Evolutionary conservation across 176 grass and related monocot genomes (phyloP).

Genomic region (Cymbopogon citratus): DNA sequence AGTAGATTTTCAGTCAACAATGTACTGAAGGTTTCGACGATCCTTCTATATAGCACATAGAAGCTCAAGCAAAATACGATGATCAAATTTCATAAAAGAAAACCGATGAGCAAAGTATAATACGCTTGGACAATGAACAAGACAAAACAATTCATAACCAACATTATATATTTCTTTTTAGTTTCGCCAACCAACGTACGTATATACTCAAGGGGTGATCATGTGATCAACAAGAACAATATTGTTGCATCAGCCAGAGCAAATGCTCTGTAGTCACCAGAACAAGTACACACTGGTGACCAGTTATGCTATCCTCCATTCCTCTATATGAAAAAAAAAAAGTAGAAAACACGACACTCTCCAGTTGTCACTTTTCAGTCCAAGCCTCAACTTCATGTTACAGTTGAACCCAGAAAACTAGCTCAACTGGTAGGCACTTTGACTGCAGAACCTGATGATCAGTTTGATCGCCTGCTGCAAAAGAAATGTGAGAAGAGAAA

Average conservation of each 20-base stretch:
- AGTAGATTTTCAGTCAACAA: neutral
- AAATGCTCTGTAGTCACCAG: neutral
- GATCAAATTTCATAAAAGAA: too few species aligned
- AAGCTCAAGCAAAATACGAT: too few species aligned
- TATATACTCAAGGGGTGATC: neutral
- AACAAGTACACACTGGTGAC: neutral
- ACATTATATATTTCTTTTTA: neutral
- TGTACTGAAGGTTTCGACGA: neutral
- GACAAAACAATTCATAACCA: neutral
- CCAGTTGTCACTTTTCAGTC: neutral
- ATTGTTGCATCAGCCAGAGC: neutral
- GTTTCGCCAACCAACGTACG: neutral
- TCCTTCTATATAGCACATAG: neutral
- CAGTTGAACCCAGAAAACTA: neutral
- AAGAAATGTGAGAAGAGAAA: slow-evolving; percentile 29
- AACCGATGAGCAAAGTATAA: too few species aligned
- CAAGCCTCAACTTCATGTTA: neutral
- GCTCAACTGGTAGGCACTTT: neutral
- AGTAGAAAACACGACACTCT: neutral
- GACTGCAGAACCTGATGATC: too few species aligned
- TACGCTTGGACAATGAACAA: neutral
- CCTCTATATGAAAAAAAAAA: too few species aligned
- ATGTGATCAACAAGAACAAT: neutral
- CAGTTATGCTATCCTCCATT: neutral
- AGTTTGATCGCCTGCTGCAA: neutral